These are phyloP conservation scores for Adansonia digitata DNA, from an alignment of 345 rosid genomes.

Conservation along the genomic window DNA sequence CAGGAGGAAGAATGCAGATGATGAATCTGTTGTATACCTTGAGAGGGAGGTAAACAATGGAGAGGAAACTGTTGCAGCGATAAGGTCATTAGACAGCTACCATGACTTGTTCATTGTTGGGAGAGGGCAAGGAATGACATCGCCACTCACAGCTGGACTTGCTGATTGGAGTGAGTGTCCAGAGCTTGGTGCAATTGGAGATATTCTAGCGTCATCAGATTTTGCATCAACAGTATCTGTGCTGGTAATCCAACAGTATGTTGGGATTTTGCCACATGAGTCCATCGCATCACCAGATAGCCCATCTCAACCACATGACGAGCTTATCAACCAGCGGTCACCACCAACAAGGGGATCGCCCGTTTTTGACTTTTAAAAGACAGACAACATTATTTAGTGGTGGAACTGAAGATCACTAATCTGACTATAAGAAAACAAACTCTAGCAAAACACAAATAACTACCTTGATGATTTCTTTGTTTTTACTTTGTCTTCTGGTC, in stretches of 20 bases:
- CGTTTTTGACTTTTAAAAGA: neutral
- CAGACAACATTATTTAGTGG: neutral
- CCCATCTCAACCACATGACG: conserved; percentile 23
- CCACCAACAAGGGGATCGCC: neutral
- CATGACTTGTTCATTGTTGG: conserved; percentile 87
- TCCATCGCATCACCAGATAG: conserved; percentile 42
- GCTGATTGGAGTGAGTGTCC: conserved; percentile 98
- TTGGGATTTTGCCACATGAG: conserved; percentile 33
- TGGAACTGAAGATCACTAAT: neutral
- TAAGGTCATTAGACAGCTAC: conserved; percentile 56
- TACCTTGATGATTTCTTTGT: neutral
- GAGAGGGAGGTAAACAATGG: conserved; percentile 67
- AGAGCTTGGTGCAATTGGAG: conserved; percentile 96
- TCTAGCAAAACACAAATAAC: neutral
- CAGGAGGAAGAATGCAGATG: conserved; percentile 31
- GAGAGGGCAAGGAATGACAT: conserved; percentile 69
- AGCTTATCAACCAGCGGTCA: neutral
- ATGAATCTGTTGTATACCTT: conserved; percentile 38
- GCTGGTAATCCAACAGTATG: conserved; percentile 76
- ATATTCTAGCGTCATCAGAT: conserved; percentile 84
- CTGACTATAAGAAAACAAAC: neutral
- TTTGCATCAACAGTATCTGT: conserved; percentile 78
- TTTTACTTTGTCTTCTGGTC: neutral
- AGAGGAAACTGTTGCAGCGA: conserved; percentile 75
- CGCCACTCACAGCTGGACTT: conserved; percentile 77